Conservation (phyloP, 1,284 basidiomycete genomes). For the Xerocomus minutiporus region DNA sequence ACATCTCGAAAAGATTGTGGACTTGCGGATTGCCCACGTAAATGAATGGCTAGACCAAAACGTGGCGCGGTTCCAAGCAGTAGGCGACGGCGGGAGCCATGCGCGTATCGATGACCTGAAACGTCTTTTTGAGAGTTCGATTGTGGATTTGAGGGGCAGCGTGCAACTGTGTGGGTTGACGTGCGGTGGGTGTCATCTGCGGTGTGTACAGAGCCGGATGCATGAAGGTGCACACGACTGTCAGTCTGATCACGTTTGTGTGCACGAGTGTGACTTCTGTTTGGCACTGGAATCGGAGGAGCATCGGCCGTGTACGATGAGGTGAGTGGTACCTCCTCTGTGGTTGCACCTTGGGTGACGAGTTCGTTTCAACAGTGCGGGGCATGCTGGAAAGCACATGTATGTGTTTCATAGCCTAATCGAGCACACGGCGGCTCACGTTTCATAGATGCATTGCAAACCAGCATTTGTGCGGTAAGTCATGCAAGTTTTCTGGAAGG, state of each 20-base stretch:
- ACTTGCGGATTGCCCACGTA: conserved; percentile 43
- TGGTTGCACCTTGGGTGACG: not conserved
- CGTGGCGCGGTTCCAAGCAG: conserved; percentile 41
- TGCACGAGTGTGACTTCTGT: conserved; percentile 41
- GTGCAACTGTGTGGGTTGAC: conserved; percentile 47
- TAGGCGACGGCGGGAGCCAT: conserved; percentile 20
- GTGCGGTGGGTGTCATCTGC: conserved; percentile 45
- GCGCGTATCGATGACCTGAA: conserved; percentile 46
- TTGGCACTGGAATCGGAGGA: conserved; percentile 33
- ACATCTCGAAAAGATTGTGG: conserved; percentile 38
- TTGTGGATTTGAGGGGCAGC: conserved; percentile 42
- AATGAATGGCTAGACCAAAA: conserved; percentile 49
- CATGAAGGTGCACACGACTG: conserved; percentile 50
- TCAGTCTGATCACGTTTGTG: conserved; percentile 44
- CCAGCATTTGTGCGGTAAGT: conserved; percentile 48
- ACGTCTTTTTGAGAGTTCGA: conserved; percentile 39
- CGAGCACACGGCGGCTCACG: not conserved
- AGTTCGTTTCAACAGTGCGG: conserved; percentile 38
- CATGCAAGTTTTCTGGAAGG: conserved; percentile 41
- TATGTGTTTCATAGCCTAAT: conserved; percentile 20
- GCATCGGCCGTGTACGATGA: conserved; percentile 38
- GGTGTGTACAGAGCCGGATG: conserved; percentile 41
- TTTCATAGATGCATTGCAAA: conserved; percentile 43
- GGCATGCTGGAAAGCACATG: conserved; percentile 54
- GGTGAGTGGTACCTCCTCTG: conserved; percentile 32